Evolutionary conservation across 116 monocot species (phyloP), one percentile per base, ranked within the genome.

Genomic region (Dioscorea cayenensis): DNA sequence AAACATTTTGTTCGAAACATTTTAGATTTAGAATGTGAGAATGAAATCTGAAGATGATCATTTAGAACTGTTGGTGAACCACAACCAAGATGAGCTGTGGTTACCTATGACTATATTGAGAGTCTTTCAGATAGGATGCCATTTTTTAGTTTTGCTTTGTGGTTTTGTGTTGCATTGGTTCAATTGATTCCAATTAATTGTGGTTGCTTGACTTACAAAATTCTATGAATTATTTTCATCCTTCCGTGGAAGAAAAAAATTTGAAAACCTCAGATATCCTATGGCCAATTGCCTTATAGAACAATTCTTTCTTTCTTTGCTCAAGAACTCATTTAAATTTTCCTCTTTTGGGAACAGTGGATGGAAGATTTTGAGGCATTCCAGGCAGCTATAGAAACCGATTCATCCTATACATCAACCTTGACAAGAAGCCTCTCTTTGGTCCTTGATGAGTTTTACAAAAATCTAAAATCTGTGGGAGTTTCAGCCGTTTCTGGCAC

Each of bases 361-460:
- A 97, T 97, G 93, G 73, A 93, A 76, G 97, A 97, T 78, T 93
- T 93, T 73, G 93, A 97, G 72, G 90, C 88, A 55, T 97, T 93
- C 74, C 86, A 88, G 65, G 74, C 84, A 36, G 86, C 97, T n/a
- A 17, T 90, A 21, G 93, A 97, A 21, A 66, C 80, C 27, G 90
- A 97, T 72, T 66, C 84, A 43, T 90, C 97, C 7, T 97, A 93
- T 71, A 80, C 88, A 37, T 81, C 97, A 59, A 86, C 88, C 64
- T 74, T 93, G 61, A 77, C 85, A 22, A 82, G 97, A 84, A 93
- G 93, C 36, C 79, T 93, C 12, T 82, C 97, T 17, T 84, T 93
- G 37, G 93, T 84, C 22, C 90, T 97, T 20, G 97, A 97, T 67
- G 97, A 97, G 79, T 97, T 97, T 72, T 97, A 97, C 72, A 90